phyloP scores from a whole-genome alignment of 2,329 filamentous ascomycete species.

The Didymella lethalis region DNA sequence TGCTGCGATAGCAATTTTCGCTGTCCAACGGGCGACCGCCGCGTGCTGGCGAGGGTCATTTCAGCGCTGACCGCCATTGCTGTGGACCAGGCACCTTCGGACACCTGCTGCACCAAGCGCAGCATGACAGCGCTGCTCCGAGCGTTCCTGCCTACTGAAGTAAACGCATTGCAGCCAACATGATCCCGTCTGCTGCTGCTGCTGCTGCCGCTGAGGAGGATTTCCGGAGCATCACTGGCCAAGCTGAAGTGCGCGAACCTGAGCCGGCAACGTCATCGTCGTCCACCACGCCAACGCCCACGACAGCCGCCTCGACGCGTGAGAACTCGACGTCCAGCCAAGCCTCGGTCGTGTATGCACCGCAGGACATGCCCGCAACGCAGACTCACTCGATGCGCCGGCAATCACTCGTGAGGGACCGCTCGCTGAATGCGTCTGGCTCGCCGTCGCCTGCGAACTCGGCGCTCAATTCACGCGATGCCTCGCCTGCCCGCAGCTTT shows the following conservation, averaged over 20 bases:
- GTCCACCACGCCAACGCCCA: conserved; percentile 25
- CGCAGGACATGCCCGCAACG: conserved; percentile 25
- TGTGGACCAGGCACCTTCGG: conserved; percentile 32
- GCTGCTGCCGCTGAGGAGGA: conserved; percentile 28
- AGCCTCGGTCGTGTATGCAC: conserved; percentile 20
- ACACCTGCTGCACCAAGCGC: conserved; percentile 29
- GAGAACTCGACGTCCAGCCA: conserved; percentile 18
- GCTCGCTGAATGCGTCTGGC: conserved; percentile 42
- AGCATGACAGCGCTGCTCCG: conserved; percentile 41
- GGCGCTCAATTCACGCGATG: conserved; percentile 57
- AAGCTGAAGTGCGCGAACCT: conserved; percentile 49
- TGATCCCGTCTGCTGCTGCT: conserved; percentile 24
- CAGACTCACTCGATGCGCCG: conserved; percentile 27
- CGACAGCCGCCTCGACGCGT: conserved; percentile 15
- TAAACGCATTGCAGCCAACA: conserved; percentile 42
- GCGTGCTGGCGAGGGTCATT: conserved; percentile 33
- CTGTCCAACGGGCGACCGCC: conserved; percentile 45
- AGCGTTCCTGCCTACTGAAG: conserved; percentile 33
- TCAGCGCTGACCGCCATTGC: conserved; percentile 40
- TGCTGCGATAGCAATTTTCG: conserved; percentile 33
- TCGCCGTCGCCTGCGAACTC: conserved; percentile 53
- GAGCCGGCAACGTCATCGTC: conserved; percentile 43
- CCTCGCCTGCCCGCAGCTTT: conserved; percentile 53
- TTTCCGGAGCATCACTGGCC: conserved; percentile 50
- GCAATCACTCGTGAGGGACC: conserved; percentile 37